These are phyloP conservation scores for Colletotrichum noveboracense DNA, from an alignment of 2,329 filamentous ascomycete genomes.

Conservation along the genomic window DNA sequence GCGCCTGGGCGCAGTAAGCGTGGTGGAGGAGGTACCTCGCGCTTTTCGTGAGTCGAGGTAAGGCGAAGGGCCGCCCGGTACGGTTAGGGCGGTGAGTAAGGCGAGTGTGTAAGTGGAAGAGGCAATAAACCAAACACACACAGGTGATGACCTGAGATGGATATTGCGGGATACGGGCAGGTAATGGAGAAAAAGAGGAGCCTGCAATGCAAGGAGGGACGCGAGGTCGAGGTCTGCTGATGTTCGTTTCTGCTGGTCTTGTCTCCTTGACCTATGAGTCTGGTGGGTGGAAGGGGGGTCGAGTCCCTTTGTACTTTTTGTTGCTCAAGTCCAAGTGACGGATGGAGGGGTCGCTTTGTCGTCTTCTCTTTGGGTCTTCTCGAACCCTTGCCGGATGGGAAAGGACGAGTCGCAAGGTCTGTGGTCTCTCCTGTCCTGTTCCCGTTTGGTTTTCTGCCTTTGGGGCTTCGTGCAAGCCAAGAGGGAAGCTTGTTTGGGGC, in stretches of 20 bases:
- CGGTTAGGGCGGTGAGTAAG: background rate
- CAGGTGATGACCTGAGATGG: background rate
- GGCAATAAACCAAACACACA: background rate
- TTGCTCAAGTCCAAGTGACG: background rate
- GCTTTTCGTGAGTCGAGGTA: background rate
- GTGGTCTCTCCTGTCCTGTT: background rate
- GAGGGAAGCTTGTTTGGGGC: background rate
- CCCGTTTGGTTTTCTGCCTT: background rate
- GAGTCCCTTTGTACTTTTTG: slow-evolving; percentile 1
- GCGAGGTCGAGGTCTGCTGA: slow-evolving; percentile 7
- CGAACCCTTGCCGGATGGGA: background rate
- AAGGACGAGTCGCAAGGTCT: background rate
- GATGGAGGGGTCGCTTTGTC: background rate
- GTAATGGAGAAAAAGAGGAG: background rate
- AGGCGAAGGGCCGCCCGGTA: background rate
- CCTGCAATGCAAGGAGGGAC: background rate
- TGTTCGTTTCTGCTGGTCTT: background rate
- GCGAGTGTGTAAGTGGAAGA: background rate
- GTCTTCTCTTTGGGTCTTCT: background rate
- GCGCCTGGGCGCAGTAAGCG: background rate
- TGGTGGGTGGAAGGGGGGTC: background rate
- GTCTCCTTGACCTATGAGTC: background rate
- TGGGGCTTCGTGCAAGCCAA: background rate
- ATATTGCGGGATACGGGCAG: background rate
- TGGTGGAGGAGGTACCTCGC: background rate